Evolutionary conservation across 441 rosid species (phyloP).

Genomic region (Theobroma grandiflorum): DNA sequence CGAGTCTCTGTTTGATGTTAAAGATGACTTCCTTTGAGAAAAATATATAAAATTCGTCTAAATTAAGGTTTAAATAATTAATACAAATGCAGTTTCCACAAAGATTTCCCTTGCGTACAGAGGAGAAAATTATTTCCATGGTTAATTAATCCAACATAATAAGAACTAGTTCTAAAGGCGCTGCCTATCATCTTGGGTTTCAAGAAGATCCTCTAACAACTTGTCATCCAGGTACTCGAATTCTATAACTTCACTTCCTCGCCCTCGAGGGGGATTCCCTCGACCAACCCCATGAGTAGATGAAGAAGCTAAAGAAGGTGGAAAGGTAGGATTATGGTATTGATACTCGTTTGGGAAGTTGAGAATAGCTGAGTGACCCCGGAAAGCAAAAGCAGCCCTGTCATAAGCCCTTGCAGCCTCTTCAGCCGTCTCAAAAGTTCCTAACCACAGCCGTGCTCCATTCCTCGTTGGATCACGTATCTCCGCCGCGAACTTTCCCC

Average conservation of each 20-base stretch:
- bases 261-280: conserved; percentile 23
- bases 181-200: conserved; percentile 26
- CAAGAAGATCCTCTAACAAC: conserved; percentile 79
- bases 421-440: conserved; percentile 76
- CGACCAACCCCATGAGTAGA: conserved; percentile 29
- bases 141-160: neutral
- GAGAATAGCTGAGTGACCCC: conserved; percentile 76
- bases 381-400: conserved; percentile 69
- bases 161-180: neutral
- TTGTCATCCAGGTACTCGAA: conserved; percentile 76
- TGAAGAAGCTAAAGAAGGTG: conserved; percentile 30
- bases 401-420: conserved; percentile 87
- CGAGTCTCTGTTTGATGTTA: neutral
- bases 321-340: conserved; percentile 21
- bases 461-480: conserved; percentile 80
- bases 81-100: neutral
- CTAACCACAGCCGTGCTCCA: conserved; percentile 80
- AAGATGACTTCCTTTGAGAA: neutral
- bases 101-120: neutral
- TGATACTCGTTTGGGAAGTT: conserved; percentile 79
- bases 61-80: neutral
- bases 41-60: neutral
- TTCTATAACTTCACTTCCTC: conserved; percentile 60
- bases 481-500: conserved; percentile 89
- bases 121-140: neutral